Evolutionary conservation across 2,329 filamentous ascomycete species (phyloP), one percentile per base, ranked within the genome.

Genomic region (Claviceps lovelessii): DNA sequence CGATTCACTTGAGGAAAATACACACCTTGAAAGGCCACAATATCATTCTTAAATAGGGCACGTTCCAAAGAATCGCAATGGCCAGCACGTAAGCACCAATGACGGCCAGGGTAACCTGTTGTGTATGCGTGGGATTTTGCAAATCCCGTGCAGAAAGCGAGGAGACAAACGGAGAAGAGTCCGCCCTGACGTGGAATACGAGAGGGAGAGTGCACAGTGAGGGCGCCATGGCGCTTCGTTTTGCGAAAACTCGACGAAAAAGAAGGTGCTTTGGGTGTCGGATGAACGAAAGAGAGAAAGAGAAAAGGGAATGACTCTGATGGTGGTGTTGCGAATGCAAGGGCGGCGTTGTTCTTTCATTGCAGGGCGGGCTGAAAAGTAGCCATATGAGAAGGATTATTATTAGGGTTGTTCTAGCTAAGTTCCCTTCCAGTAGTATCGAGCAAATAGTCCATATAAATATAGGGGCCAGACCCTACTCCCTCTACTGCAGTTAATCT

Each of bases 21-120:
- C 52, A 37, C 42, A 86, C 83, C 72, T 90, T 90, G 73, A 90
- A 90, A 4, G 86, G 86, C 86, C 86, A 90, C 41, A 90, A 71
- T 1, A 84, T 75, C 76, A 81, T 85, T 55, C 80, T 76, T n/a
- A 90, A 70, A 67, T 88, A 88, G 1, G 86, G 86, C 1, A 90
- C 67, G 69, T 90, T 90, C 86, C 86, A 90, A 4, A 90, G 72
- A 46, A 90, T 73, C 5, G 85, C 85, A 59, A 90, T 90, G 49
- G 77, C 76, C 19, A 88, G 85, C 2, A 85, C 76, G 68, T 90
- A 90, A 41, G 75, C 83, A 9, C 70, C 84, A 61, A 90, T 87
- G 45, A 88, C 73, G 9, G 84, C 85, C 31, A 89, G 71, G 0
- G 86, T 89, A 10, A 88, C 76, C 53, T 76, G 75, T 62, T 90